phyloP scores from a whole-genome alignment of 768 basidiomycete species.

The Kwoniella pini region DNA sequence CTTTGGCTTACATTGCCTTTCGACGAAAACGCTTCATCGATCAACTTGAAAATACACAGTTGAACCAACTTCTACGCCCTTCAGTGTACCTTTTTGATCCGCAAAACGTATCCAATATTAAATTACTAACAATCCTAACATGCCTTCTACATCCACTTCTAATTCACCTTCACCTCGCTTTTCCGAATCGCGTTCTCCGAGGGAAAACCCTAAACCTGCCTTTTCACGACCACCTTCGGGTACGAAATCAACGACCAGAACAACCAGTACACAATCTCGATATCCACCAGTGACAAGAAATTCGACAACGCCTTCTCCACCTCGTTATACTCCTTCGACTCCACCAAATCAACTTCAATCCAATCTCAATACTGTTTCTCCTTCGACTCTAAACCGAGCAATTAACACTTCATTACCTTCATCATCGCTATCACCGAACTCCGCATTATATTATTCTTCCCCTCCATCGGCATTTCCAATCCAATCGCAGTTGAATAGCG shows the following conservation, averaged over 20 bases:
- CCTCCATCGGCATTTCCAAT: slow-evolving; percentile 16
- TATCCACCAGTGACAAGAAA: slow-evolving; percentile 23
- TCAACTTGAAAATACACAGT: slow-evolving; percentile 4
- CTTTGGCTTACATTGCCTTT: slow-evolving; percentile 17
- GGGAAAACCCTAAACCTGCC: slow-evolving; percentile 18
- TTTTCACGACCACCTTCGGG: slow-evolving; percentile 26
- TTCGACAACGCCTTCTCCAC: slow-evolving; percentile 8
- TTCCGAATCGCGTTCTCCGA: neutral
- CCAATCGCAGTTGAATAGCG: slow-evolving; percentile 4
- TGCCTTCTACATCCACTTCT: neutral
- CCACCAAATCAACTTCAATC: slow-evolving; percentile 12
- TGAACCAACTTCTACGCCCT: slow-evolving; percentile 24
- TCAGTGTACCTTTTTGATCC: neutral
- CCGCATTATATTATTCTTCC: slow-evolving; percentile 4
- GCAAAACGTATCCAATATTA: neutral
- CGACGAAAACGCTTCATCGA: neutral
- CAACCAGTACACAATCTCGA: slow-evolving; percentile 16
- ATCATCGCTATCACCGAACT: slow-evolving; percentile 19
- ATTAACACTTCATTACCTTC: slow-evolving; percentile 35
- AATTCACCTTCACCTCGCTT: neutral
- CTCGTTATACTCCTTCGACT: slow-evolving; percentile 10
- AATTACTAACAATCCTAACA: no score
- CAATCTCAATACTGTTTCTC: neutral
- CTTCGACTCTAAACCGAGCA: slow-evolving; percentile 23
- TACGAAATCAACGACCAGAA: no score